These are phyloP conservation scores for Myochromella boudieri DNA, from an alignment of 768 basidiomycete species.

Conservation along the genomic window DNA sequence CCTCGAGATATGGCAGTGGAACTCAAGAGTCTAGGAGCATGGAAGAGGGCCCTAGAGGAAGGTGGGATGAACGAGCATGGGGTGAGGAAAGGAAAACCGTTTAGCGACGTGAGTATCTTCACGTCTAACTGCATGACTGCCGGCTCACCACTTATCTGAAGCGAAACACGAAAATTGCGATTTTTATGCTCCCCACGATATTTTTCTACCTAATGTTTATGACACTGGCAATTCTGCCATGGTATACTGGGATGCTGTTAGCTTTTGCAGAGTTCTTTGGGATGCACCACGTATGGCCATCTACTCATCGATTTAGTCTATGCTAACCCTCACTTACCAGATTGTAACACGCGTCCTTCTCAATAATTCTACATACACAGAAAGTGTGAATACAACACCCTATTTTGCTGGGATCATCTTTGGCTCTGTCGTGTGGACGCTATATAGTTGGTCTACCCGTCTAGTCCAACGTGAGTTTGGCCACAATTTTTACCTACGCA, in stretches of 20 bases:
- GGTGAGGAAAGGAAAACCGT: slow-evolving; percentile 57
- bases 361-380: slow-evolving; percentile 79
- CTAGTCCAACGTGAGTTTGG: slow-evolving; percentile 63
- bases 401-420: slow-evolving; percentile 93
- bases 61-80: slow-evolving; percentile 82
- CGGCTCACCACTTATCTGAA: slow-evolving; percentile 24
- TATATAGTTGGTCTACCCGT: slow-evolving; percentile 77
- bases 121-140: not conserved
- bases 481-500: slow-evolving; percentile 23
- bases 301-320: slow-evolving; percentile 5
- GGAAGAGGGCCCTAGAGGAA: slow-evolving; percentile 86
- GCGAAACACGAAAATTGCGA: slow-evolving; percentile 80
- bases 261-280: slow-evolving; percentile 86
- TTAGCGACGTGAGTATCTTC: slow-evolving; percentile 59
- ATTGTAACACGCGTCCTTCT: slow-evolving; percentile 84
- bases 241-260: slow-evolving; percentile 86
- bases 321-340: slow-evolving; percentile 30
- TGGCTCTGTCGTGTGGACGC: slow-evolving; percentile 85
- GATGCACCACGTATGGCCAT: slow-evolving; percentile 84
- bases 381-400: slow-evolving; percentile 81
- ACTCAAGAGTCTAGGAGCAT: slow-evolving; percentile 87
- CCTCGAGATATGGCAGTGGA: slow-evolving; percentile 94
- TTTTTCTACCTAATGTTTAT: slow-evolving; percentile 84
- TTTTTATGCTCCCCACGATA: slow-evolving; percentile 75
- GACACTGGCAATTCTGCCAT: slow-evolving; percentile 80